Evolutionary conservation across 805 yeast species (phyloP).

Genomic region (Kluyveromyces dobzhanskii): DNA sequence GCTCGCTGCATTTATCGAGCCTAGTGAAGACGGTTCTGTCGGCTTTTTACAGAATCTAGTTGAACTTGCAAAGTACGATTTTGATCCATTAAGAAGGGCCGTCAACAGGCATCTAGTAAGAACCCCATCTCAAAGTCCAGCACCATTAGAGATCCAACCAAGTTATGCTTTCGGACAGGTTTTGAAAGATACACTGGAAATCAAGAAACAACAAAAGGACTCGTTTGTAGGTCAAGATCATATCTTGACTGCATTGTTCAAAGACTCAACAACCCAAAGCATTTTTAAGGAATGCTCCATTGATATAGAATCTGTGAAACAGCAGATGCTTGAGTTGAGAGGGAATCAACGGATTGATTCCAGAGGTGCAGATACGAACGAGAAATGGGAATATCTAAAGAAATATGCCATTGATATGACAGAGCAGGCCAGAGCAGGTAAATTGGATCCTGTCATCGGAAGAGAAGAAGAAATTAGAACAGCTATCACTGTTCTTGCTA

Average conservation of each 20-base stretch:
- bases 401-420: conserved; percentile 94
- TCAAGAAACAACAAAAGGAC: conserved; percentile 84
- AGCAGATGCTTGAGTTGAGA: conserved; percentile 71
- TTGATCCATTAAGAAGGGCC: conserved; percentile 66
- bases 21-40: conserved; percentile 43
- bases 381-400: conserved; percentile 69
- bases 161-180: conserved; percentile 71
- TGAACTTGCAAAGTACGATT: conserved; percentile 84
- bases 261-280: conserved; percentile 61
- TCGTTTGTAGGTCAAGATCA: conserved; percentile 92
- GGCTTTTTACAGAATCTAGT: conserved; percentile 72
- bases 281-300: conserved; percentile 66
- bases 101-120: conserved; percentile 78
- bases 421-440: conserved; percentile 86
- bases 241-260: conserved; percentile 72
- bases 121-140: conserved; percentile 80
- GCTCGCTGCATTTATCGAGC: conserved; percentile 80
- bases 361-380: conserved; percentile 85
- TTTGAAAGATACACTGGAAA: conserved; percentile 62
- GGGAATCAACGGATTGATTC: conserved; percentile 91
- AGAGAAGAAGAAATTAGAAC: conserved; percentile 97
- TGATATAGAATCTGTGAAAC: conserved; percentile 62
- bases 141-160: conserved; percentile 75
- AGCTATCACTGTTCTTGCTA: conserved; percentile 89
- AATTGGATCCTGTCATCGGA: conserved; percentile 96